Conservation (phyloP, 176 grass and related monocot species). For the Triticum urartu region DNA sequence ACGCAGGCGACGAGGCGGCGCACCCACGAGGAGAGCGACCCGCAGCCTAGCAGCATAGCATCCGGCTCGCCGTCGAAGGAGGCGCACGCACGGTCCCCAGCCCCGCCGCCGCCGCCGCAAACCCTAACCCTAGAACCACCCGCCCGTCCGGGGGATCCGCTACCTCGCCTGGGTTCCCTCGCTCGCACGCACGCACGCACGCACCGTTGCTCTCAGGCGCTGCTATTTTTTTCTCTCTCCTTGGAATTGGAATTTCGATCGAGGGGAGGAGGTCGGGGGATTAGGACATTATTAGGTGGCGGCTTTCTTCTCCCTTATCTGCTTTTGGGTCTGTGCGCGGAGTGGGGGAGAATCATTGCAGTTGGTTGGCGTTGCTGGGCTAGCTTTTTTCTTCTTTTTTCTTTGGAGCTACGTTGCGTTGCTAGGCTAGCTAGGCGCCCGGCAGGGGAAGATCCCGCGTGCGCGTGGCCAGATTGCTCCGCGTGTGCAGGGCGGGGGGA, state of each 20-base stretch:
- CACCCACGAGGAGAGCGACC: slow-evolving; percentile 67
- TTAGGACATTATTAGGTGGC: slow-evolving; percentile 5
- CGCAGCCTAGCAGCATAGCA: slow-evolving; percentile 67
- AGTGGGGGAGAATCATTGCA: neutral
- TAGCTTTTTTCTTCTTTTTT: no score
- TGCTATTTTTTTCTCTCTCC: neutral
- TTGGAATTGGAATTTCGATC: neutral
- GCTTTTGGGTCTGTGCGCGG: neutral
- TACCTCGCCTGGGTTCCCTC: neutral
- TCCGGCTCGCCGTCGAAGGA: slow-evolving; percentile 25
- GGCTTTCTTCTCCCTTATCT: neutral
- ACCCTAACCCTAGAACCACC: slow-evolving; percentile 10
- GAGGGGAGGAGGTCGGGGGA: neutral
- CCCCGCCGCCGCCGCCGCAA: neutral
- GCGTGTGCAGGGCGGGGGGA: no score
- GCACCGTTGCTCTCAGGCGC: neutral
- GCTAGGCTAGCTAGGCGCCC: no score
- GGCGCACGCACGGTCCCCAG: neutral
- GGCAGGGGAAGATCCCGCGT: no score
- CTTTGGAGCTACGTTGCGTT: no score
- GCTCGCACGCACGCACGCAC: neutral
- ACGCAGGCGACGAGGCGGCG: slow-evolving; percentile 79
- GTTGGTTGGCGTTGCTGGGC: neutral
- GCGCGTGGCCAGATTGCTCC: no score
- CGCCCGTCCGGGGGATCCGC: neutral